Conservation (phyloP, 345 rosid genomes). For the Kandelia obovata region DNA sequence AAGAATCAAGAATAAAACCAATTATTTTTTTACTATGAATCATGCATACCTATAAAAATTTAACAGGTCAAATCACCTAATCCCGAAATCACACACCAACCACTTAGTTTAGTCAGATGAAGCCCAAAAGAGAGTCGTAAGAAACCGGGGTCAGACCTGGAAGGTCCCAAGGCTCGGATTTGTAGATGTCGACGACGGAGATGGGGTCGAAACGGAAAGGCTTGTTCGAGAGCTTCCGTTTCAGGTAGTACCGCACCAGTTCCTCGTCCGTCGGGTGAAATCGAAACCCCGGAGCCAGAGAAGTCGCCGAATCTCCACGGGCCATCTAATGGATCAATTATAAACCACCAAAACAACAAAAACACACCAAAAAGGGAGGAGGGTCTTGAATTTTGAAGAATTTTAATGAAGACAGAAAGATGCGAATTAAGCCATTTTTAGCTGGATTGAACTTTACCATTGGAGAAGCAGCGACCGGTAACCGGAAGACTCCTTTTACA, state of each 20-base stretch:
- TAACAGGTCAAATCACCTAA: too few relatives aligned
- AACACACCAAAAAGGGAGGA: too few relatives aligned
- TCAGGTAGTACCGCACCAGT: slow-evolving; percentile 78
- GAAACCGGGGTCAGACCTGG: slow-evolving; percentile 43
- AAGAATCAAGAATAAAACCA: too few relatives aligned
- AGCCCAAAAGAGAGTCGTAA: background rate
- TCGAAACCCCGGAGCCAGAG: slow-evolving; percentile 86
- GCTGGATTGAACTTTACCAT: too few relatives aligned
- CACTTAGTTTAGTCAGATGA: too few relatives aligned
- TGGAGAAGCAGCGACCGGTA: too few relatives aligned
- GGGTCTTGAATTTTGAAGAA: background rate
- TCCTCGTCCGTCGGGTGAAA: slow-evolving; percentile 97
- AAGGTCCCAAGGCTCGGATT: slow-evolving; percentile 94
- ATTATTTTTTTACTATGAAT: too few relatives aligned
- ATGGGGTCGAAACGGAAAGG: slow-evolving; percentile 70
- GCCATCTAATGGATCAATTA: slow-evolving; percentile 36
- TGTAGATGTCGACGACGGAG: slow-evolving; percentile 70
- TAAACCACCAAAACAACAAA: too few relatives aligned
- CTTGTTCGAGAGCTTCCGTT: slow-evolving; percentile 66
- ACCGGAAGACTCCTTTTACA: too few relatives aligned
- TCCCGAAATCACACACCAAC: background rate
- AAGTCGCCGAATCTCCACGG: slow-evolving; percentile 41
- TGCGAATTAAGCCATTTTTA: background rate
- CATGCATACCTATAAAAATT: too few relatives aligned
- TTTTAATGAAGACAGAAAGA: background rate